These are phyloP conservation scores for Senna tora DNA, from an alignment of 306 rosid genomes.

Conservation along the genomic window DNA sequence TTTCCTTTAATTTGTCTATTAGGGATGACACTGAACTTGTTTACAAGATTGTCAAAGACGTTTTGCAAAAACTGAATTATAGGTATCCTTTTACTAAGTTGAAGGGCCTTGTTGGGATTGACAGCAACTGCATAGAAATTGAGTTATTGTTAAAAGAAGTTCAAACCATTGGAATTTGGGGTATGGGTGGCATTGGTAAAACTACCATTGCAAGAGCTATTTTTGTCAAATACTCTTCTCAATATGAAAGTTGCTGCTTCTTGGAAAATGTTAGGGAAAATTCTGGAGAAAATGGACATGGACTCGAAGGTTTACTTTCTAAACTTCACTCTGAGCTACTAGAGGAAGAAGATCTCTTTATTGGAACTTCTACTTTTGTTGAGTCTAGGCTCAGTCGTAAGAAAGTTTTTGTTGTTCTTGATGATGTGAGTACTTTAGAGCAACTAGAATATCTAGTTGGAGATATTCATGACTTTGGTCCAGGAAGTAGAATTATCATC, in stretches of 20 bases:
- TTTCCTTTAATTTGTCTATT: neutral
- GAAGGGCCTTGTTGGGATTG: neutral
- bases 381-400: neutral
- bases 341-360: neutral
- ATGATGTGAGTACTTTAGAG: neutral
- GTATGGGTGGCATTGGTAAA: neutral
- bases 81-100: neutral
- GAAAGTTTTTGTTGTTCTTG: neutral
- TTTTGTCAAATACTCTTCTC: neutral
- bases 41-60: neutral
- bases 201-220: neutral
- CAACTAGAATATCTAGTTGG: neutral
- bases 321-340: neutral
- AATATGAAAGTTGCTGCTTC: constrained; percentile 2
- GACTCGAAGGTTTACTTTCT: neutral
- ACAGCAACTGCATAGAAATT: neutral
- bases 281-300: neutral
- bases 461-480: neutral
- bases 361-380: neutral
- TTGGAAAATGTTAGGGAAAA: neutral
- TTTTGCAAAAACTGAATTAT: neutral
- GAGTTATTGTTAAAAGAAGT: neutral
- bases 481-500: neutral
- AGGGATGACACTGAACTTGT: neutral
- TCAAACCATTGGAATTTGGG: neutral